Conservation (phyloP, 148 eudicot genomes). For the Rhododendron molle region DNA sequence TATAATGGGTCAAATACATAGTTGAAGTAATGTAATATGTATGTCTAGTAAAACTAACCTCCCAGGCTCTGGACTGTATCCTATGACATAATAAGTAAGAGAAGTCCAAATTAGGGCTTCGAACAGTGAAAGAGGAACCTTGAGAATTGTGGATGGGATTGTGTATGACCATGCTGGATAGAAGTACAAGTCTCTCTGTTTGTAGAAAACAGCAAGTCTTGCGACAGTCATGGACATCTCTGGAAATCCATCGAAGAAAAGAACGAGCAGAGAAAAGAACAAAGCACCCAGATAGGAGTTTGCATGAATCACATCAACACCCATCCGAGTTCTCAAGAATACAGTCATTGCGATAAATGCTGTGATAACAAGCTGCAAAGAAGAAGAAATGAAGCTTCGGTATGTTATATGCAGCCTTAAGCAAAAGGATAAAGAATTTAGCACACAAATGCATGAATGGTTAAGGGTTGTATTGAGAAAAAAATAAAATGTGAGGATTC, state of each 20-base stretch:
- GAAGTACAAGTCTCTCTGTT: constrained; percentile 74
- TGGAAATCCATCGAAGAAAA: constrained; percentile 65
- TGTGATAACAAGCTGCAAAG: constrained; percentile 50
- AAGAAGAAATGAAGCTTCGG: constrained; percentile 5
- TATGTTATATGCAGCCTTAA: neutral
- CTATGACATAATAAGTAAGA: constrained; percentile 72
- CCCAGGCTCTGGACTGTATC: constrained; percentile 61
- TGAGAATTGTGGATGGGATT: constrained; percentile 62
- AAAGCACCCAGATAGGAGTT: constrained; percentile 65
- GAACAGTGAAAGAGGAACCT: constrained; percentile 65
- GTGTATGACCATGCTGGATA: constrained; percentile 96
- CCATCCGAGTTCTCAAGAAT: constrained; percentile 60
- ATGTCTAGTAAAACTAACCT: constrained; percentile 38
- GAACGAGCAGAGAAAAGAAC: constrained; percentile 49
- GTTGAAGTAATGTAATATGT: neutral
- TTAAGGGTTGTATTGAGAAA: neutral
- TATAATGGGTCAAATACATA: neutral
- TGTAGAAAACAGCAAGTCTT: constrained; percentile 69
- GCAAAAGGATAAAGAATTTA: neutral
- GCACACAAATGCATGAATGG: neutral
- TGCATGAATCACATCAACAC: constrained; percentile 48
- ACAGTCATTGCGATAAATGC: constrained; percentile 67
- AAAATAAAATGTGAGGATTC: neutral
- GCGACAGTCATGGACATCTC: constrained; percentile 63
- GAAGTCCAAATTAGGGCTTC: constrained; percentile 58